Evolutionary conservation across 2,329 filamentous ascomycete species (phyloP).

Genomic region (Phialophora tarda): DNA sequence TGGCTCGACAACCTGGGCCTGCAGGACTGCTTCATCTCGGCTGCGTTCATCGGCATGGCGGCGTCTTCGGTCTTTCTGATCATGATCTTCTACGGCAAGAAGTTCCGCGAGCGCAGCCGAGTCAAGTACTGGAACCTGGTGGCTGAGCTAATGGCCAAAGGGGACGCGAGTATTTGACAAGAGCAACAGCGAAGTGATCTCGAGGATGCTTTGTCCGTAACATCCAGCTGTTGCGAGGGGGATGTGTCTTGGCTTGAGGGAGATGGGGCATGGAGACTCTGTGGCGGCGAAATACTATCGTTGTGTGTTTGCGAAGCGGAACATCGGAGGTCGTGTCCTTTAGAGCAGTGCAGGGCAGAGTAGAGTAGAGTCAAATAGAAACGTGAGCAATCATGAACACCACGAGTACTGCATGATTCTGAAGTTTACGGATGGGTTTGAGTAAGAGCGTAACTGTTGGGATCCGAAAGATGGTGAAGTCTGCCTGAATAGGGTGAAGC

Average conservation of each 20-base stretch:
- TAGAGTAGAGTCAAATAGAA: not conserved
- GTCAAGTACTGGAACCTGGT: slow-evolving; percentile 49
- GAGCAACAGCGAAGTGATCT: not conserved
- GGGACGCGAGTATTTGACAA: slow-evolving; percentile 1
- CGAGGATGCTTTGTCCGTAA: not conserved
- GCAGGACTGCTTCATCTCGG: slow-evolving; percentile 49
- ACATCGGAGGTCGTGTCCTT: not conserved
- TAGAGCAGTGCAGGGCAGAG: not conserved
- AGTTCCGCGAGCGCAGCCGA: slow-evolving; percentile 44
- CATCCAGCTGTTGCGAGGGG: not conserved
- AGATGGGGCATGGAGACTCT: not conserved
- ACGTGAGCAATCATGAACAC: not conserved
- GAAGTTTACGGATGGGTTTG: too few relatives aligned
- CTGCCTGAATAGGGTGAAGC: too few relatives aligned
- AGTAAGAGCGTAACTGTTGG: too few relatives aligned
- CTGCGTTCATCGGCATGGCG: slow-evolving; percentile 48
- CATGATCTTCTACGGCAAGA: slow-evolving; percentile 50
- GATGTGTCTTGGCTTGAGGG: not conserved
- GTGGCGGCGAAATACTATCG: not conserved
- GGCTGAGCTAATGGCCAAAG: slow-evolving; percentile 26
- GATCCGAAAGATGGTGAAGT: too few relatives aligned
- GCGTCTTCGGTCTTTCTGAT: slow-evolving; percentile 48
- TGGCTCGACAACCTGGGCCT: slow-evolving; percentile 50
- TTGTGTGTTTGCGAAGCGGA: not conserved
- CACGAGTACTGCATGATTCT: too few relatives aligned